A percentile compares a stretch with the other conserved stretches of the same genome.
phyloP scores from a whole-genome alignment of 2,329 filamentous ascomycete species.

The Calonectria pseudoreteaudii region DNA sequence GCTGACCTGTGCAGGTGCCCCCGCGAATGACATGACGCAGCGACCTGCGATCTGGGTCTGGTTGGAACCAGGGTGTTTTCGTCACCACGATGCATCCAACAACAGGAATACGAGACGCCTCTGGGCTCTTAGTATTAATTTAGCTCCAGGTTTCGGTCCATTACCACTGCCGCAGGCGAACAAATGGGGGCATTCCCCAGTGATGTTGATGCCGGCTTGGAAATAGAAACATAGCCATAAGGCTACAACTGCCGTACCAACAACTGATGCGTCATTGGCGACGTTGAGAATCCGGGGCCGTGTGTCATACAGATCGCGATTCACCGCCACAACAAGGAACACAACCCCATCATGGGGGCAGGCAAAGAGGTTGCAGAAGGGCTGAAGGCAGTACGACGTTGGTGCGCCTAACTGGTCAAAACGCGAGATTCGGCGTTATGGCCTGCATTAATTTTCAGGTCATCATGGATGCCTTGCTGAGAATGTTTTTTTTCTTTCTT shows the following conservation, averaged over 20 bases:
- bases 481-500: neutral
- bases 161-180: neutral
- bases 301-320: conserved; percentile 22
- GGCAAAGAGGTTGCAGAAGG: conserved; percentile 21
- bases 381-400: conserved; percentile 11
- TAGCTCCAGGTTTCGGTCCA: neutral
- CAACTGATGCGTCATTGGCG: conserved; percentile 9
- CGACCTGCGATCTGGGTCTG: neutral
- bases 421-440: conserved; percentile 2
- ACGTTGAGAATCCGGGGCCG: conserved; percentile 21
- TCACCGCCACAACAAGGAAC: conserved; percentile 16
- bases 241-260: conserved; percentile 23
- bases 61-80: neutral
- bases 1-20: neutral
- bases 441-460: neutral
- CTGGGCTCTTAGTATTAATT: neutral
- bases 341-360: neutral
- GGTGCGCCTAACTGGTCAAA: neutral
- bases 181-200: conserved; percentile 22
- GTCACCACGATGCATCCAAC: neutral
- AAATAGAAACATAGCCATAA: conserved; percentile 24
- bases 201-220: conserved; percentile 10
- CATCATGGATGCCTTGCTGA: neutral
- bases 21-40: neutral
- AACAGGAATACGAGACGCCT: neutral